These are phyloP conservation scores for Globisporangium spiculum DNA, from an alignment of 352 stramenopile genomes.

Conservation along the genomic window DNA sequence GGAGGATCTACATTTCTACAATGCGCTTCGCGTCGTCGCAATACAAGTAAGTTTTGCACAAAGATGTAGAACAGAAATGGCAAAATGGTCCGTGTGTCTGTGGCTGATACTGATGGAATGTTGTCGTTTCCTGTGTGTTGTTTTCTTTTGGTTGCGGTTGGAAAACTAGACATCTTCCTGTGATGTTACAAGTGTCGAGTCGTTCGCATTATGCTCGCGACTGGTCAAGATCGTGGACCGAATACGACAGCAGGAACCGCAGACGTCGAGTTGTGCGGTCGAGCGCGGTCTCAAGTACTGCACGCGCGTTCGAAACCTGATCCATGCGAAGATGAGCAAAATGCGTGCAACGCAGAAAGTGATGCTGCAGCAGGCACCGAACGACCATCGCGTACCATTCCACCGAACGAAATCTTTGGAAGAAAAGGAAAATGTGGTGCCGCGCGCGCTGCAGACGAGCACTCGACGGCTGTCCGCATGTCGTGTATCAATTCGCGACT, in stretches of 20 bases:
- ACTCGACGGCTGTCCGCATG: conserved; percentile 23
- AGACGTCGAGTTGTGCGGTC: conserved; percentile 39
- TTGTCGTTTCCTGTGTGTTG: conserved; percentile 3
- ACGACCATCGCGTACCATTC: conserved; percentile 38
- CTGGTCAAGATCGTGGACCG: conserved; percentile 78
- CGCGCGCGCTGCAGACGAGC: not conserved
- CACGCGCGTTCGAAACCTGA: conserved; percentile 55
- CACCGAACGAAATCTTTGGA: conserved; percentile 82
- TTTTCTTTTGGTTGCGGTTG: not conserved
- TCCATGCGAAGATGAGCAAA: conserved; percentile 87
- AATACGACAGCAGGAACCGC: conserved; percentile 56
- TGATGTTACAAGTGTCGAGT: conserved; percentile 70
- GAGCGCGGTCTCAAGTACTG: conserved; percentile 62
- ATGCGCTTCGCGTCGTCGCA: conserved; percentile 61
- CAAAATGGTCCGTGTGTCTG: not conserved
- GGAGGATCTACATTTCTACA: conserved; percentile 70
- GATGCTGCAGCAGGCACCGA: conserved; percentile 58
- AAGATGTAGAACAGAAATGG: not conserved
- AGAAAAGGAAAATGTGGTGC: conserved; percentile 39
- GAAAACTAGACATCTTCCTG: conserved; percentile 50
- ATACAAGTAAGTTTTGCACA: conserved; percentile 35
- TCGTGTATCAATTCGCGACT: conserved; percentile 78
- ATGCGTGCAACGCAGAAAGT: conserved; percentile 82
- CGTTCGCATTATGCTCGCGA: conserved; percentile 70
- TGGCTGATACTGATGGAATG: not conserved